Percentiles rank a stretch among this genome's conserved stretches.
phyloP scores from a whole-genome alignment of 169 alveolate species.

The Besnoitia besnoiti region DNA sequence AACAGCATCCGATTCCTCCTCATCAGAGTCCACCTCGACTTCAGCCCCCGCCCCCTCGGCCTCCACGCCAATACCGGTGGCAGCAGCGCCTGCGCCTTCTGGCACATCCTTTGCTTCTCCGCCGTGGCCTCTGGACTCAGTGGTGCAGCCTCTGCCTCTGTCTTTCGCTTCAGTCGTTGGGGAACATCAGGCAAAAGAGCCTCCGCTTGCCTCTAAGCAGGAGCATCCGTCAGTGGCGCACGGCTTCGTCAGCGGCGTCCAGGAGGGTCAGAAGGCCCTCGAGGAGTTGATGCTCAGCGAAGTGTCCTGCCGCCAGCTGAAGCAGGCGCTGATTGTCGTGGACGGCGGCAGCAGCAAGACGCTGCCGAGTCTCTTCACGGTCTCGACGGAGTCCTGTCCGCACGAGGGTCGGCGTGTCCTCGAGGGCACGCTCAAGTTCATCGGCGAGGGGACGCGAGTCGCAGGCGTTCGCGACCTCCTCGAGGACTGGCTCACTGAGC shows the following conservation, averaged over 20 bases:
- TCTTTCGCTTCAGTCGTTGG: too few species aligned
- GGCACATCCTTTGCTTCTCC: too few species aligned
- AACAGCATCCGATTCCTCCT: too few species aligned
- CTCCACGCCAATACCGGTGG: too few species aligned
- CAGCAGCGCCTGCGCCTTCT: too few species aligned
- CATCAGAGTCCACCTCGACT: too few species aligned
- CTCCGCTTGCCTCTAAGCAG: background rate
- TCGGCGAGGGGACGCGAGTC: conserved; percentile 36
- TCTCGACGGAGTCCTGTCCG: conserved; percentile 29
- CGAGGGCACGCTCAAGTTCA: background rate
- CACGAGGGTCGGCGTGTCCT: conserved; percentile 14
- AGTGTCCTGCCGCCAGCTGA: background rate
- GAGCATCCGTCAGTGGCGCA: background rate
- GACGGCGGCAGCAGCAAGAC: conserved; percentile 62
- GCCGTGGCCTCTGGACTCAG: too few species aligned
- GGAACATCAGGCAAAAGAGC: too few species aligned
- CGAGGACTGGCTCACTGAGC: conserved; percentile 40
- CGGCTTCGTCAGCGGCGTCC: background rate
- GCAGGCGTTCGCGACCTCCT: conserved; percentile 37
- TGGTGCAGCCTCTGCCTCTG: too few species aligned
- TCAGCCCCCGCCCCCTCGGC: too few species aligned
- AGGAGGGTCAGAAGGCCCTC: background rate
- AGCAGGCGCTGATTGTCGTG: conserved; percentile 18
- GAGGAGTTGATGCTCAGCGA: conserved; percentile 11
- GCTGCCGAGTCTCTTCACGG: conserved; percentile 22